Conservation (phyloP, 805 yeast species). For the Torulaspora indica region DNA sequence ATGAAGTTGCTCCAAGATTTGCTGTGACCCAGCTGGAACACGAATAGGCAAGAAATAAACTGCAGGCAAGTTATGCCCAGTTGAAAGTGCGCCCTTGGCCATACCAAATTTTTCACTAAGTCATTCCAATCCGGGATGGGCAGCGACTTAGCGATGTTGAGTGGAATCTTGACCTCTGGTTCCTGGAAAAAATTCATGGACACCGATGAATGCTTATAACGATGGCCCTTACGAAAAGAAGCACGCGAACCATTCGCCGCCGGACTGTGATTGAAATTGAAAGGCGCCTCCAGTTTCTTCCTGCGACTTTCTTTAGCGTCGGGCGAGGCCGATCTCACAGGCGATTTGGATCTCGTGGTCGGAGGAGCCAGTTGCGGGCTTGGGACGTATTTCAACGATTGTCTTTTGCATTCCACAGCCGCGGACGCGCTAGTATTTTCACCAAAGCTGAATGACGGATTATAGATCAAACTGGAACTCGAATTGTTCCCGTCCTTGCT, state of each 20-base stretch:
- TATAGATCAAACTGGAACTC: constrained; percentile 33
- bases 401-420: constrained; percentile 22
- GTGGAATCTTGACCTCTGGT: constrained; percentile 70
- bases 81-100: constrained; percentile 51
- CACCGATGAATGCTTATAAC: constrained; percentile 93
- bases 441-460: constrained; percentile 34
- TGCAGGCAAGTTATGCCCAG: constrained; percentile 59
- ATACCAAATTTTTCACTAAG: constrained; percentile 53
- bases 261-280: constrained; percentile 21
- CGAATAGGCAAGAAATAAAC: constrained; percentile 46
- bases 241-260: constrained; percentile 38
- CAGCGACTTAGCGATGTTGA: constrained; percentile 65
- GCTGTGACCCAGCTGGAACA: constrained; percentile 57
- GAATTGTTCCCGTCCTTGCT: constrained; percentile 32
- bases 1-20: constrained; percentile 57
- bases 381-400: constrained; percentile 32
- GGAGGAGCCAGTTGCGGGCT: constrained; percentile 33
- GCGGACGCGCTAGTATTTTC: constrained; percentile 11
- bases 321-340: constrained; percentile 31
- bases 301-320: constrained; percentile 21
- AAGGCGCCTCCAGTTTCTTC: constrained; percentile 27
- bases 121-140: constrained; percentile 51
- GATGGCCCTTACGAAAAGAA: constrained; percentile 85
- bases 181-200: constrained; percentile 95
- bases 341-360: constrained; percentile 28